Base-by-base conservation (phyloP, 2,329 filamentous ascomycete species). In the Aspergillus tubingensis region DNA sequence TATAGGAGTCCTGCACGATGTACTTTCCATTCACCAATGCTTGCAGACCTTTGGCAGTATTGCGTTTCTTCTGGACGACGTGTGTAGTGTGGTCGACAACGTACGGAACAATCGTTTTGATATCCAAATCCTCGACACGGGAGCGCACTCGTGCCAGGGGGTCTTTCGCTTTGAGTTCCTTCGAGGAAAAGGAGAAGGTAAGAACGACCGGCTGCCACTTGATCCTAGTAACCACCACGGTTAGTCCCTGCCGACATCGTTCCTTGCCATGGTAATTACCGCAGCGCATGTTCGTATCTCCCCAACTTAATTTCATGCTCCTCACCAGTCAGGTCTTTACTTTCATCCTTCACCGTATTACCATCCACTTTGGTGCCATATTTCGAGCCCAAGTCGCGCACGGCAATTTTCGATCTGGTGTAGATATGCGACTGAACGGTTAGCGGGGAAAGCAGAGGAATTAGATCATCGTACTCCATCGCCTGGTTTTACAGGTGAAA, bases 21-120 rank as follows among this genome's bases (percentile, higher is more conserved):
- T 88, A 86, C 74, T 85, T 89, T 13, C 86, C 92, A 68, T 92
- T 90, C 39, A 97, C 88, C 8, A 99, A 81, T 2, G 91, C 94
- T 71, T 96, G 92, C 2, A 99, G 81, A 0, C 91, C 91, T 66
- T 92, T 92, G 0, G 93, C 85, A 0, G 92, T 94, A 74, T 98
- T 99, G 51, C 95, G 85, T 77, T 96, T 97, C 74, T 88, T 91
- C 7, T 91, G 88, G 36, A 98, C 87, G 10, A 96, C 90, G 75
- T 98, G 93, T 0, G 94, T 96, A 0, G 94, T 97, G 27, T 84
- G 79, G 15, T 80, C 83, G 25, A 83, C 79, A 23, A 90, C 79
- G 74, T 92, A 97, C 3, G 92, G 88, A 47, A 85, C 82, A 13
- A 90, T 80, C 13, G 92, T 88, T 75, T 97, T 98, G 75, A 98